Percentiles rank a stretch among this genome's conserved stretches.
phyloP scores from a whole-genome alignment of 2,329 filamentous ascomycete species.

The Colletotrichum sp. region DNA sequence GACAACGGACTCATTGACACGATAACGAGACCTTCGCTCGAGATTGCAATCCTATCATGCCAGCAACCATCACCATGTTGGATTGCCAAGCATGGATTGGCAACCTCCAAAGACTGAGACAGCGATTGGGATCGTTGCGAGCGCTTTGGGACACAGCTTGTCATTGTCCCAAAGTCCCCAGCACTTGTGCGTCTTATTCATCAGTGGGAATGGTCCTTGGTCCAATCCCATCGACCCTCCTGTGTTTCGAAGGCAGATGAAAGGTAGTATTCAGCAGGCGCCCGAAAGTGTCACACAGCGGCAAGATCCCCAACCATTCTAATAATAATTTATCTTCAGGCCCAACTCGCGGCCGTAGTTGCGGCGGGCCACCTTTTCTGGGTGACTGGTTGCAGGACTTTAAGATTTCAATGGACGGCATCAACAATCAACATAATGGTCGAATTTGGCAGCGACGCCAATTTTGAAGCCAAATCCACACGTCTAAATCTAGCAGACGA shows the following conservation, averaged over 20 bases:
- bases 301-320: not conserved
- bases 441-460: not conserved
- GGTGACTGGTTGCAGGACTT: not conserved
- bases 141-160: not conserved
- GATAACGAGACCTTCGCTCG: not conserved
- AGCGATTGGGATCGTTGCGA: not conserved
- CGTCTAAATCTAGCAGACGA: not conserved
- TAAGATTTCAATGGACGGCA: not conserved
- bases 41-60: not conserved
- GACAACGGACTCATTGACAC: not conserved
- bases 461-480: not conserved
- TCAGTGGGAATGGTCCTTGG: not conserved
- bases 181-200: not conserved
- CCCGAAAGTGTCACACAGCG: not conserved
- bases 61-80: not conserved
- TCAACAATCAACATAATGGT: not conserved
- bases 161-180: not conserved
- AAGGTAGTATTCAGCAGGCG: not conserved
- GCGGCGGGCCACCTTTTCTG: not conserved
- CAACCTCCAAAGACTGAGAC: not conserved
- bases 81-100: not conserved
- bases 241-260: not conserved
- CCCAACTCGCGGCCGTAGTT: not conserved
- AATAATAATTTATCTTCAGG: not conserved
- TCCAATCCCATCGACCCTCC: not conserved